Evolutionary conservation across 352 stramenopile species (phyloP).

Genomic region (Globisporangium viniferum): DNA sequence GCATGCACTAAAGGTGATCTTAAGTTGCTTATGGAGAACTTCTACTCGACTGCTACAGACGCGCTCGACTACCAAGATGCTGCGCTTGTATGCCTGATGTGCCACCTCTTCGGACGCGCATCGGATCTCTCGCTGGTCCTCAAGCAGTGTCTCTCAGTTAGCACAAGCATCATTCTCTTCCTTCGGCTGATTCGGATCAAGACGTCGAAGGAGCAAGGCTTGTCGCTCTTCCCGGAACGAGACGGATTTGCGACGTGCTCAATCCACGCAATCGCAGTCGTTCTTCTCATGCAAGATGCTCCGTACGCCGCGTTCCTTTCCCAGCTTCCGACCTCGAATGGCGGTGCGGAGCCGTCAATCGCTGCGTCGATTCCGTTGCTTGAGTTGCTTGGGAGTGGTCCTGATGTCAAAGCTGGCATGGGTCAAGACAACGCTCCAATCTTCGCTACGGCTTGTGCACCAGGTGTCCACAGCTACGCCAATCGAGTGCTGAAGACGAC

Average conservation of each 20-base stretch:
- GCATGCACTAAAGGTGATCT: conserved; percentile 29
- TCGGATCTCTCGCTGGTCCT: conserved; percentile 22
- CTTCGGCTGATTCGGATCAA: conserved; percentile 32
- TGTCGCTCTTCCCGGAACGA: conserved; percentile 27
- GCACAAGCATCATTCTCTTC: conserved; percentile 20
- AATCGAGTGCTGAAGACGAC: background rate
- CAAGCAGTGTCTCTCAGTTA: conserved; percentile 25
- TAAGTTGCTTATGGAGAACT: conserved; percentile 14
- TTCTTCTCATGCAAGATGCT: conserved; percentile 16
- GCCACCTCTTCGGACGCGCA: conserved; percentile 33
- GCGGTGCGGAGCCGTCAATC: background rate
- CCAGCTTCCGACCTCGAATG: conserved; percentile 7
- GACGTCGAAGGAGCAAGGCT: conserved; percentile 22
- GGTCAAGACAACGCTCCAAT: background rate
- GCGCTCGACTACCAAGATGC: conserved; percentile 32
- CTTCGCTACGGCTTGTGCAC: background rate
- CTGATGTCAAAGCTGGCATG: background rate
- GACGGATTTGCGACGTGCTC: conserved; percentile 20
- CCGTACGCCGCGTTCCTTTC: conserved; percentile 14
- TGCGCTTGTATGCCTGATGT: conserved; percentile 27
- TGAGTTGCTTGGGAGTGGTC: background rate
- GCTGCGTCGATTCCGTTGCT: background rate
- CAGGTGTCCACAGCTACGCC: background rate
- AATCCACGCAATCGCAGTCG: conserved; percentile 18
- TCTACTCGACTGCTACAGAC: conserved; percentile 20